phyloP scores from a whole-genome alignment of 805 yeast species.

The Ogataea allantospora region DNA sequence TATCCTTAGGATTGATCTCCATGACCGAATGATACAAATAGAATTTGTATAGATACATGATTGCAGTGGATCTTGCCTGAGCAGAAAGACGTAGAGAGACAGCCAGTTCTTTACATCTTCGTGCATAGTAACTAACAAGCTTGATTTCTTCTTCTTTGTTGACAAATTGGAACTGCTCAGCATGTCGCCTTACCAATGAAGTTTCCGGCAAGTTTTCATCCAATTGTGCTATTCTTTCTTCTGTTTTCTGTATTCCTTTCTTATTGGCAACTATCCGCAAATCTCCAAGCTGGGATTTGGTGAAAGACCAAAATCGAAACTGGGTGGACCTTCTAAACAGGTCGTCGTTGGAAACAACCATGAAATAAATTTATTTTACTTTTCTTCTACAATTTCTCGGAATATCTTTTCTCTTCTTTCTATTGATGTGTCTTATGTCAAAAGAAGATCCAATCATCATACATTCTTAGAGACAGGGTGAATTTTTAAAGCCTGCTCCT shows the following conservation, averaged over 20 bases:
- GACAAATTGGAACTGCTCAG: conserved; percentile 41
- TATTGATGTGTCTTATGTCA: conserved; percentile 20
- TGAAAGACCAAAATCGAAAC: conserved; percentile 82
- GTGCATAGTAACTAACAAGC: conserved; percentile 68
- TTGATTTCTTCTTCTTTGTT: conserved; percentile 67
- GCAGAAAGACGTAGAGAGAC: conserved; percentile 78
- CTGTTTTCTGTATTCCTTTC: conserved; percentile 46
- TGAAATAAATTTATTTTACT: not conserved
- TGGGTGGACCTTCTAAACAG: conserved; percentile 85
- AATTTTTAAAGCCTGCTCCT: conserved; percentile 18
- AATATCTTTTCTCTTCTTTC: conserved; percentile 21
- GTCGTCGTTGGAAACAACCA: conserved; percentile 69
- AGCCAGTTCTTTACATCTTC: conserved; percentile 68
- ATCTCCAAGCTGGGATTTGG: conserved; percentile 51
- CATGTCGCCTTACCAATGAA: conserved; percentile 16
- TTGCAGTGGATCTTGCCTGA: conserved; percentile 84
- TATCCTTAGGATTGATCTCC: conserved; percentile 83
- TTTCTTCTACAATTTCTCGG: conserved; percentile 13
- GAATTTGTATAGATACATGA: conserved; percentile 77
- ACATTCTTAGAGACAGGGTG: conserved; percentile 17
- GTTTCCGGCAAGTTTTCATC: conserved; percentile 21
- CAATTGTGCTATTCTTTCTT: conserved; percentile 23
- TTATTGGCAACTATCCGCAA: conserved; percentile 51
- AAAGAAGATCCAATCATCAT: conserved; percentile 24
- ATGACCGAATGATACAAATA: conserved; percentile 77